Evolutionary conservation across 139 green algal species (phyloP).

Genomic region (Chlamydomonas sphaeroides): DNA sequence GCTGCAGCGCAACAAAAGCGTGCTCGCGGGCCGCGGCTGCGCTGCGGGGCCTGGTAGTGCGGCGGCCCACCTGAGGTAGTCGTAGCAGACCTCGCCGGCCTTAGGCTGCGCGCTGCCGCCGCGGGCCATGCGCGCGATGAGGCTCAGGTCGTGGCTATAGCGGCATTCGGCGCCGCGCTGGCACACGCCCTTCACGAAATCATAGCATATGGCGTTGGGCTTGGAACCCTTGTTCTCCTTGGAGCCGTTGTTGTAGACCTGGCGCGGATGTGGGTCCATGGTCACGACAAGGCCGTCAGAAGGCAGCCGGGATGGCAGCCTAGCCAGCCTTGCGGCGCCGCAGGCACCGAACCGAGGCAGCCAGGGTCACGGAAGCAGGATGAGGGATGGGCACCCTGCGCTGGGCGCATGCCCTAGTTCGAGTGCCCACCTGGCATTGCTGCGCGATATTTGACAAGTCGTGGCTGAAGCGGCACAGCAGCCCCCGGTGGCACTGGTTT

Average conservation of each 20-base stretch:
- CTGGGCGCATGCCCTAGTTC: too few relatives aligned
- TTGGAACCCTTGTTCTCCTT: slow-evolving; percentile 42
- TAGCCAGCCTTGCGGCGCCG: too few relatives aligned
- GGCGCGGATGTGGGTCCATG: neutral
- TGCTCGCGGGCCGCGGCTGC: too few relatives aligned
- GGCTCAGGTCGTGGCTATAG: slow-evolving; percentile 84
- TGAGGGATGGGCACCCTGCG: too few relatives aligned
- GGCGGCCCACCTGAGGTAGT: slow-evolving; percentile 60
- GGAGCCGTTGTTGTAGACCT: slow-evolving; percentile 50
- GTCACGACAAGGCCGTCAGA: too few relatives aligned
- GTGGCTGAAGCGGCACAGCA: slow-evolving; percentile 90
- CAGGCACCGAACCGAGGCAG: too few relatives aligned
- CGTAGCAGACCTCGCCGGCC: slow-evolving; percentile 65
- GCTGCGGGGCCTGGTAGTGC: too few relatives aligned
- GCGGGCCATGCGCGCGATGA: slow-evolving; percentile 65
- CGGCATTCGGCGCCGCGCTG: slow-evolving; percentile 73
- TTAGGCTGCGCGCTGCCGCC: slow-evolving; percentile 37
- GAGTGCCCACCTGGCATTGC: slow-evolving; percentile 64
- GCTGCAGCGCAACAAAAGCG: too few relatives aligned
- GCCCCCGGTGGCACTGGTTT: slow-evolving; percentile 79
- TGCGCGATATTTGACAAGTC: slow-evolving; percentile 81
- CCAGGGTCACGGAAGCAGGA: too few relatives aligned
- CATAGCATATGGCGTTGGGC: slow-evolving; percentile 84
- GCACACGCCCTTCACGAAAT: slow-evolving; percentile 89
- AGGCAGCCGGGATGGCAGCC: too few relatives aligned